These are phyloP conservation scores for Leucocoprinus birnbaumii DNA, from an alignment of 768 basidiomycete genomes.

Conservation along the genomic window DNA sequence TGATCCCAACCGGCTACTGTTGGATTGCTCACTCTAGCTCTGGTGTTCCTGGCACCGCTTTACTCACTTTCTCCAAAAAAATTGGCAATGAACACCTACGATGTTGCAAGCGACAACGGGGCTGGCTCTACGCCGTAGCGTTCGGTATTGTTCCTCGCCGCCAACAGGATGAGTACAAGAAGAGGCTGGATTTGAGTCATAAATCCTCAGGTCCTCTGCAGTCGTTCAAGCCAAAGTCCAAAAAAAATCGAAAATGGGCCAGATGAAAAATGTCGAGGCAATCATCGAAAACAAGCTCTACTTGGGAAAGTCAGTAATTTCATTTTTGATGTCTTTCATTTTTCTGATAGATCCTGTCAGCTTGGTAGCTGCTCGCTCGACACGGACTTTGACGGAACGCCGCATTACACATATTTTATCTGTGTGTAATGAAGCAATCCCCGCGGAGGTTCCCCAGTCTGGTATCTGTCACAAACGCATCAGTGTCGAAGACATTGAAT, in stretches of 20 bases:
- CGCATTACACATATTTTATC: conserved; percentile 80
- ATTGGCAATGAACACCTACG: conserved; percentile 14
- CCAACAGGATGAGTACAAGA: conserved; percentile 14
- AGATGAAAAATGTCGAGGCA: conserved; percentile 66
- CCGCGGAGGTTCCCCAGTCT: conserved; percentile 67
- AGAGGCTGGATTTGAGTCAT: not conserved
- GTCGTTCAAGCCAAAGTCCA: conserved; percentile 15
- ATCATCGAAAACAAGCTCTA: conserved; percentile 65
- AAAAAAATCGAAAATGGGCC: conserved; percentile 33
- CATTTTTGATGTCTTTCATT: conserved; percentile 14
- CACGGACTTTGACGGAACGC: conserved; percentile 68
- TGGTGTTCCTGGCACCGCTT: conserved; percentile 31
- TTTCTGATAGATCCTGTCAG: conserved; percentile 32
- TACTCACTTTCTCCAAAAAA: conserved; percentile 16
- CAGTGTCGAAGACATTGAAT: conserved; percentile 65
- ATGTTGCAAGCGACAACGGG: conserved; percentile 26
- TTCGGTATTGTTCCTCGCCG: conserved; percentile 1
- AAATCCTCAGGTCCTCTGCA: conserved; percentile 15
- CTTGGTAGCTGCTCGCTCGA: conserved; percentile 66
- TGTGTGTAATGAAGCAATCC: conserved; percentile 70
- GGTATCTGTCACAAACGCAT: conserved; percentile 71
- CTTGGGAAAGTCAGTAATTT: conserved; percentile 67
- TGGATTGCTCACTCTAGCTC: conserved; percentile 15
- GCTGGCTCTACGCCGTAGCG: conserved; percentile 15
- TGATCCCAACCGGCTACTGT: conserved; percentile 13